Conservation (phyloP, 192 early-diverging fungal genomes). For the Linderina pennispora region DNA sequence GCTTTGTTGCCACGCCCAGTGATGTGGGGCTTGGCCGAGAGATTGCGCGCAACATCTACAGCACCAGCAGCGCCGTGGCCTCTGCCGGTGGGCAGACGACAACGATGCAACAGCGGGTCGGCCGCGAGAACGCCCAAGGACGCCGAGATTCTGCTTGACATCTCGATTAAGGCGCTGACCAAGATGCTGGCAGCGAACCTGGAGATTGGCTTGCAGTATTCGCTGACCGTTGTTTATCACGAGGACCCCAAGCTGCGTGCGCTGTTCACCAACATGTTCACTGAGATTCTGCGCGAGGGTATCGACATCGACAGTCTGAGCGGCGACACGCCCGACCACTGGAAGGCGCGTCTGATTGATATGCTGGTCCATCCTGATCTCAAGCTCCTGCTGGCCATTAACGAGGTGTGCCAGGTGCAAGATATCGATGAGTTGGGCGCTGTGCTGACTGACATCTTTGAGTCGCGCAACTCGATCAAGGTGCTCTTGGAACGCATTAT, state of each 20-base stretch:
- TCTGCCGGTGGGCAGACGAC: too few species aligned
- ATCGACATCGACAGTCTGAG: conserved; percentile 76
- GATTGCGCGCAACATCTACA: conserved; percentile 46
- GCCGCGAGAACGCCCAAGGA: conserved; percentile 44
- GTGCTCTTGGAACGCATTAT: conserved; percentile 75
- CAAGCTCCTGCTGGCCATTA: conserved; percentile 72
- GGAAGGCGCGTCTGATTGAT: conserved; percentile 78
- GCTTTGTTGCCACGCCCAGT: conserved; percentile 34
- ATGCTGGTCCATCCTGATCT: conserved; percentile 65
- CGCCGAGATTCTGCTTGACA: conserved; percentile 41
- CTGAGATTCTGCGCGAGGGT: conserved; percentile 85
- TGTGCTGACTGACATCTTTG: conserved; percentile 74
- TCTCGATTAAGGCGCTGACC: conserved; percentile 73
- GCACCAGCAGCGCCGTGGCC: conserved; percentile 5
- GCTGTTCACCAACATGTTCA: conserved; percentile 89
- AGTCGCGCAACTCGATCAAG: conserved; percentile 63
- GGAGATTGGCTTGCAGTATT: conserved; percentile 86
- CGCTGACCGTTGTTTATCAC: conserved; percentile 84
- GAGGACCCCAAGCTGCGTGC: conserved; percentile 84
- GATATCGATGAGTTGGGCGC: conserved; percentile 87
- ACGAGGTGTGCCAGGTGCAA: conserved; percentile 75
- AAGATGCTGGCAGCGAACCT: conserved; percentile 89
- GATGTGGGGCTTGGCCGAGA: conserved; percentile 44
- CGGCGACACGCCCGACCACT: conserved; percentile 66
- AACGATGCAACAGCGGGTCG: conserved; percentile 23